Base-by-base conservation (phyloP, 352 stramenopile species). In the Phytophthora tubulina region DNA sequence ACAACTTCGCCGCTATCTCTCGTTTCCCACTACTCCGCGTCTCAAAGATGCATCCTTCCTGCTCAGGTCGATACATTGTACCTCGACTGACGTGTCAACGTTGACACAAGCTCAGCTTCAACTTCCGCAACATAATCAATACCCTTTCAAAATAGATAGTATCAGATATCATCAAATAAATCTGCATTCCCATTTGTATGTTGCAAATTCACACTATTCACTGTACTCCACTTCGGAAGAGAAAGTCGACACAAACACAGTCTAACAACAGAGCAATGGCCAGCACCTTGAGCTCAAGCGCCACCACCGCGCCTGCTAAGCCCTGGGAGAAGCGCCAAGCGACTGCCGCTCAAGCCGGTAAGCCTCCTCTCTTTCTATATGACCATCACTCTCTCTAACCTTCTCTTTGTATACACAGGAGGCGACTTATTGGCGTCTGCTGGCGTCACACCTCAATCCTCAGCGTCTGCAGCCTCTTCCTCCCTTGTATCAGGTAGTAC, bases 261-360 rank as follows among this genome's bases (percentile, higher is more conserved):
- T 33, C 13, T 10, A 32, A 32, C 30, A 48, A 10, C 32, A 7
- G 27, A 8, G 15, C 17, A 42, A 82, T 77, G 75, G 69, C 70
- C 39, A 73, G 72, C 53, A 81, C 76, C 33, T 66, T 72, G 42
- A 76, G 53, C 62, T 72, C 58, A 30, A 58, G 42, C 61, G 49
- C 46, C 21, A 42, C 42, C 51, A 46, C 59, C 5, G 59, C 67
- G 30, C 82, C 80, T 7, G 42, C 72, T 10, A 90, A 90, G 65
- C 82, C 82, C 7, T 90, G 82, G 82, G 82, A 90, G 53, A 85
- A 84, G 52, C 63, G 61, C 11, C 58, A 63, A 11, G 48, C 63
- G 8, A 45, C 56, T 15, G 72, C 61, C 17, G 71, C 76, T 5
- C 71, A 70, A 64, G 49, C 72, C 32, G 70, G 78, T 88, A 50